Conservation (phyloP, 2,329 filamentous ascomycete species). For the Neurospora crassa region DNA sequence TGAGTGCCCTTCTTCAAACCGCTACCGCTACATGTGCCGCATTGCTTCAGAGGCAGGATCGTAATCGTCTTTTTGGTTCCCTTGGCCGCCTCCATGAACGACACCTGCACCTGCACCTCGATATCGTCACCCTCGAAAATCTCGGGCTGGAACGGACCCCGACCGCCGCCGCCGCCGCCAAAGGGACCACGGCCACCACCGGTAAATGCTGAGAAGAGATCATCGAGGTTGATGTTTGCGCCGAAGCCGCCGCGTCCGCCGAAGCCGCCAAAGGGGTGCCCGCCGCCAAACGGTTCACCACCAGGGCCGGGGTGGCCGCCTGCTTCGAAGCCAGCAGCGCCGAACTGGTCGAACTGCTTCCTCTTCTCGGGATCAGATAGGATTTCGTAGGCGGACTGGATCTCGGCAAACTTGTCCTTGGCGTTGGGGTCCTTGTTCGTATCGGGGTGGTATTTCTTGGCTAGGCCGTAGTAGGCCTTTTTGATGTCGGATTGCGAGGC, state of each 20-base stretch:
- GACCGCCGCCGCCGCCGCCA: slow-evolving; percentile 39
- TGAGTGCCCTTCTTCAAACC: slow-evolving; percentile 76
- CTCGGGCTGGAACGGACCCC: slow-evolving; percentile 65
- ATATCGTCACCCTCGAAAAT: slow-evolving; percentile 92
- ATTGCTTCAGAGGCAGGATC: slow-evolving; percentile 72
- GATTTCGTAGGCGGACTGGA: slow-evolving; percentile 88
- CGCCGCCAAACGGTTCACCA: slow-evolving; percentile 53
- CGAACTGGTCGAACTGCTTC: slow-evolving; percentile 85
- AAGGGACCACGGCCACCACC: slow-evolving; percentile 43
- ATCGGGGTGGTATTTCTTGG: slow-evolving; percentile 96
- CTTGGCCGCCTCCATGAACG: slow-evolving; percentile 93
- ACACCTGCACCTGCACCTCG: slow-evolving; percentile 85
- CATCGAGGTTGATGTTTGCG: slow-evolving; percentile 87
- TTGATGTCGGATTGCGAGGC: slow-evolving; percentile 88
- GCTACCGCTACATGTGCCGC: slow-evolving; percentile 72
- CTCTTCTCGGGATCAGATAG: slow-evolving; percentile 89
- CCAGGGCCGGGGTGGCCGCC: slow-evolving; percentile 50
- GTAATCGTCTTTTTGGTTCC: slow-evolving; percentile 80
- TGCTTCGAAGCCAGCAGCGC: slow-evolving; percentile 76
- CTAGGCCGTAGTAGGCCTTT: slow-evolving; percentile 94
- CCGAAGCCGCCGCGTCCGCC: slow-evolving; percentile 60
- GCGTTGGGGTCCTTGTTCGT: slow-evolving; percentile 93
- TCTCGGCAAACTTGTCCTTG: slow-evolving; percentile 89
- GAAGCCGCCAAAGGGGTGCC: slow-evolving; percentile 52
- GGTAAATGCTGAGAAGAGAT: slow-evolving; percentile 82